Evolutionary conservation across 208 protist genomes (phyloP), one percentile per base, ranked within the genome.

Genomic region (Polymyxa betae): DNA sequence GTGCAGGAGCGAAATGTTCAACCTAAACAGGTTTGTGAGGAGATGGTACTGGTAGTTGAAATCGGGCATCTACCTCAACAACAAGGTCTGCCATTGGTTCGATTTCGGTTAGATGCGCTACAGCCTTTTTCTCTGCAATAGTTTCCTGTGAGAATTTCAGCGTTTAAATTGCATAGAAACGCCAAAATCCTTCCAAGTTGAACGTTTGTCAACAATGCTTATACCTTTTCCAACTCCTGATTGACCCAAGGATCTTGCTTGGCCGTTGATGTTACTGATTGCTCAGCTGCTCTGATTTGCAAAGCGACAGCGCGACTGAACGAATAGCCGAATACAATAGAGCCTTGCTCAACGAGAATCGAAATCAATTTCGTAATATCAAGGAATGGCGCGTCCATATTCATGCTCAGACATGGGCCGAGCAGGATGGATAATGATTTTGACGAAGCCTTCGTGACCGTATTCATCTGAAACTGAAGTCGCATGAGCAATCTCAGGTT

Each of bases 401-500:
- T 35, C n/a, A n/a, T 5, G 72, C 72, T 82, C 16, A 82, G 35
- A 20, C 16, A 5, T 43, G 72, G 72, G 10, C 16, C 40, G 16
- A 82, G 5, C 16, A 5, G 35, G 72, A 82, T 82, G 72, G 35
- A 5, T 35, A 82, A 82, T n/a, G 72, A 82, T 35, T 82, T 82
- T 5, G n/a, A 5, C 35, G 72, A 45, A 5, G 72, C n/a, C n/a
- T 82, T 82, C 10, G 72, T 82, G 35, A 82, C n/a, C 35, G n/a
- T 5, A 5, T 12, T n/a, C 35, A 38, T 82, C 35, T 82, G 16
- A 20, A 82, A 5, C 72, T 82, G 40, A 82, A 35, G 49, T 24
- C 49, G 49, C 24, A 24, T 24, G 49, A 60, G 49, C 49, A 60
- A 60, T 60, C 49, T 29, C 12, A 29, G 49, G 24, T 5, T 60